Evolutionary conservation across 768 basidiomycete genomes (phyloP).

Genomic region (Suillus weaverae): DNA sequence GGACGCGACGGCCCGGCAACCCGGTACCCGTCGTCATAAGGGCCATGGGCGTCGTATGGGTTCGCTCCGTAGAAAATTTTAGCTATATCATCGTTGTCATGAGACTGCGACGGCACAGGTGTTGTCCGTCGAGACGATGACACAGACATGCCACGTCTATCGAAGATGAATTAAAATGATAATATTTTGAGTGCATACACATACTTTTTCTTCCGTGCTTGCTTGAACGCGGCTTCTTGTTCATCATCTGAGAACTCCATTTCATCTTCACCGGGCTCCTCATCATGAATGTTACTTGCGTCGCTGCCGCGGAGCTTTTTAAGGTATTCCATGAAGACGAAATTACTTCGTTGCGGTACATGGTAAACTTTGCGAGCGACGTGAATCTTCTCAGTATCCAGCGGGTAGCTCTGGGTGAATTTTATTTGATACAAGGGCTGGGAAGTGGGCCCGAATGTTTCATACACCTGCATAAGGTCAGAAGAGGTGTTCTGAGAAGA

Average conservation of each 20-base stretch:
- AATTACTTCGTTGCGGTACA: constrained; percentile 74
- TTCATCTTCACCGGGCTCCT: constrained; percentile 89
- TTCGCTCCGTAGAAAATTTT: constrained; percentile 47
- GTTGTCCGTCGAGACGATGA: constrained; percentile 57
- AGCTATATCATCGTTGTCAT: constrained; percentile 52
- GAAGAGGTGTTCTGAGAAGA: constrained; percentile 9
- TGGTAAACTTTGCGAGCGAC: constrained; percentile 75
- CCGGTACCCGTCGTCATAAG: constrained; percentile 65
- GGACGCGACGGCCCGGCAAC: constrained; percentile 58
- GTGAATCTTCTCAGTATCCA: constrained; percentile 55
- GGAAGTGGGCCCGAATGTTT: constrained; percentile 93
- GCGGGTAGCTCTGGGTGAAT: constrained; percentile 66
- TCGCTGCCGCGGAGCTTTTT: constrained; percentile 81
- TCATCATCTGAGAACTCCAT: constrained; percentile 97
- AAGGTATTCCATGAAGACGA: constrained; percentile 79
- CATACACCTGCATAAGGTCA: constrained; percentile 64
- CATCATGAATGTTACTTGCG: constrained; percentile 92
- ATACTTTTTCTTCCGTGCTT: constrained; percentile 58
- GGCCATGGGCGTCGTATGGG: constrained; percentile 66
- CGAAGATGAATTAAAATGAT: constrained; percentile 5
- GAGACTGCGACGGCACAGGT: constrained; percentile 52
- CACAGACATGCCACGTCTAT: constrained; percentile 55
- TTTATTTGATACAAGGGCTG: constrained; percentile 89
- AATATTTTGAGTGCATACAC: constrained; percentile 20
- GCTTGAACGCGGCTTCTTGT: constrained; percentile 74